phyloP scores from a whole-genome alignment of 2,329 filamentous ascomycete genomes.

The Aspergillus ustus region DNA sequence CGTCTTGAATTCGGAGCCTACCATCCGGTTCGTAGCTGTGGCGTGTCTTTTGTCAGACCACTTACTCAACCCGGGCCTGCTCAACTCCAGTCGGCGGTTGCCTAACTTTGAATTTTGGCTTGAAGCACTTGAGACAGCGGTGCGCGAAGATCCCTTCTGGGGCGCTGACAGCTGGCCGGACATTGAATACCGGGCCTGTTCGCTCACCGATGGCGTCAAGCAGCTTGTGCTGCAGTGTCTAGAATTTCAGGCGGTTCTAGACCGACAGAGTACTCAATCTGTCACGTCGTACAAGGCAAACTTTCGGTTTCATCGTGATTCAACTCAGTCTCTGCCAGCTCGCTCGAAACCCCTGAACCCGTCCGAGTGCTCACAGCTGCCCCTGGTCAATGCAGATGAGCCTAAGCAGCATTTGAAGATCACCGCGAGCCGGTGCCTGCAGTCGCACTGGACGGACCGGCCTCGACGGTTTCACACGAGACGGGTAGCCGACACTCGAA shows the following conservation, averaged over 20 bases:
- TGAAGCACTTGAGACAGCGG: conserved; percentile 41
- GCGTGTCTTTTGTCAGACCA: conserved; percentile 46
- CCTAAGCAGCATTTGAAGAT: conserved; percentile 29
- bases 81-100: conserved; percentile 24
- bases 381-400: conserved; percentile 42
- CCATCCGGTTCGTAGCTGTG: conserved; percentile 48
- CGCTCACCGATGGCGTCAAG: conserved; percentile 44
- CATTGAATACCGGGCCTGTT: conserved; percentile 45
- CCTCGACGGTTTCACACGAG: conserved; percentile 27
- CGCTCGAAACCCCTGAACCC: conserved; percentile 32
- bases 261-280: conserved; percentile 28
- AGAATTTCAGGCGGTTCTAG: conserved; percentile 36
- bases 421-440: conserved; percentile 25
- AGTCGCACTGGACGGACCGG: conserved; percentile 24
- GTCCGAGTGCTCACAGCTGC: conserved; percentile 38
- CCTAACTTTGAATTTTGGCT: conserved; percentile 47
- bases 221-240: conserved; percentile 46
- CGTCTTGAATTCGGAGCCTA: conserved; percentile 50
- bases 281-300: conserved; percentile 26
- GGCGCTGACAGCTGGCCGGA: conserved; percentile 48
- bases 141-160: conserved; percentile 51
- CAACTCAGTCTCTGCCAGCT: conserved; percentile 28
- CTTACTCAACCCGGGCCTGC: conserved; percentile 32
- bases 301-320: conserved; percentile 25
- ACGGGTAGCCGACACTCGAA: conserved; percentile 25